These are phyloP conservation scores for Penicillium freii DNA, from an alignment of 2,329 filamentous ascomycete genomes.

Conservation along the genomic window DNA sequence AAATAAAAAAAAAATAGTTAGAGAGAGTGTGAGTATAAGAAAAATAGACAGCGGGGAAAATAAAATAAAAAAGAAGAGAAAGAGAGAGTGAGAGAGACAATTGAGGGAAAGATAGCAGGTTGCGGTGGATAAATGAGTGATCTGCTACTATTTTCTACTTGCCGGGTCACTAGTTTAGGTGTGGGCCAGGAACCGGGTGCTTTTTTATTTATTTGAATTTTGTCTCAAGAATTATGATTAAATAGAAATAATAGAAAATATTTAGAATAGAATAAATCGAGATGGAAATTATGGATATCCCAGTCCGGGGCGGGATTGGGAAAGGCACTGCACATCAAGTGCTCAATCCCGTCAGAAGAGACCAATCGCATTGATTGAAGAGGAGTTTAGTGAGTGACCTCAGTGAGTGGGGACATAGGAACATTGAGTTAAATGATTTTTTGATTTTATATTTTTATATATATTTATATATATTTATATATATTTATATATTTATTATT, in stretches of 20 bases:
- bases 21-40: conserved; percentile 24
- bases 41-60: conserved; percentile 21
- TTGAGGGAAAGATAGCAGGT: conserved; percentile 24
- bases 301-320: conserved; percentile 22
- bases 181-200: conserved; percentile 22
- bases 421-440: background rate
- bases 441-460: background rate
- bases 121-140: conserved; percentile 39
- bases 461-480: background rate
- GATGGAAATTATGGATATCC: background rate
- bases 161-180: conserved; percentile 28
- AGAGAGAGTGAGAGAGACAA: conserved; percentile 29
- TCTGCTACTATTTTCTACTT: conserved; percentile 37
- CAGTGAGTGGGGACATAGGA: background rate
- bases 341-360: conserved; percentile 3
- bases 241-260: background rate
- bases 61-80: conserved; percentile 34
- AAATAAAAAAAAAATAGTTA: conserved; percentile 26
- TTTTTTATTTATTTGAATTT: background rate
- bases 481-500: background rate
- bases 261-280: background rate
- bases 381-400: background rate
- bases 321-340: conserved; percentile 10
- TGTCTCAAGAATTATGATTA: conserved; percentile 3
- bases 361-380: conserved; percentile 8